These are phyloP conservation scores for Colletotrichum chrysophilum DNA, from an alignment of 2,329 filamentous ascomycete species.

Conservation along the genomic window DNA sequence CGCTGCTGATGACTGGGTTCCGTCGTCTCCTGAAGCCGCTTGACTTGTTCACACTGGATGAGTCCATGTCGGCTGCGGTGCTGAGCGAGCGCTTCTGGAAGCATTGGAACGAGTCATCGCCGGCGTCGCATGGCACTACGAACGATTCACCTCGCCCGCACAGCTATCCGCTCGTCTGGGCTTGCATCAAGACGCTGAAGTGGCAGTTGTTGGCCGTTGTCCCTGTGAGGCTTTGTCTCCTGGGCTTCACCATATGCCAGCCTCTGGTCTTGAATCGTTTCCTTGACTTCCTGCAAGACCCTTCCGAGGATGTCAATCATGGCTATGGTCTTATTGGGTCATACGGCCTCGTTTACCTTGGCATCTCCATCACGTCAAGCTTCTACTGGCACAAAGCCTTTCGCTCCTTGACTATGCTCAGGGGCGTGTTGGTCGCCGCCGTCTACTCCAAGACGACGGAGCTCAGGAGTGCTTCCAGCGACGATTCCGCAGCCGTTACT, in stretches of 20 bases:
- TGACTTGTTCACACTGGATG: slow-evolving; percentile 33
- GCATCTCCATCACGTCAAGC: slow-evolving; percentile 39
- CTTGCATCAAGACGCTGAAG: slow-evolving; percentile 31
- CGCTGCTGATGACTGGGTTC: slow-evolving; percentile 36
- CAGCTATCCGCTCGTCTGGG: slow-evolving; percentile 28
- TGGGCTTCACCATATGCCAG: slow-evolving; percentile 41
- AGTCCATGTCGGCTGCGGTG: slow-evolving; percentile 34
- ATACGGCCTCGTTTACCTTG: slow-evolving; percentile 43
- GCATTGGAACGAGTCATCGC: slow-evolving; percentile 33
- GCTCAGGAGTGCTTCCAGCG: slow-evolving; percentile 21
- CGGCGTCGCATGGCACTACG: background rate
- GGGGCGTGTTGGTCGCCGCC: slow-evolving; percentile 29
- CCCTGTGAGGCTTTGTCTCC: slow-evolving; percentile 33
- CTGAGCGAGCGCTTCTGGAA: slow-evolving; percentile 34
- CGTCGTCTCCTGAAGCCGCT: slow-evolving; percentile 35
- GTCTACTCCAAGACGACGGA: slow-evolving; percentile 30
- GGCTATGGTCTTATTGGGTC: slow-evolving; percentile 47
- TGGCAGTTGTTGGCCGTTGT: slow-evolving; percentile 34
- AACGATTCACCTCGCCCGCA: background rate
- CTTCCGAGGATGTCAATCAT: slow-evolving; percentile 28
- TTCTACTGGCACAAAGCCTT: slow-evolving; percentile 27
- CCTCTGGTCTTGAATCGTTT: slow-evolving; percentile 39
- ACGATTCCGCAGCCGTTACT: slow-evolving; percentile 27
- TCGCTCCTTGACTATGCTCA: slow-evolving; percentile 29
- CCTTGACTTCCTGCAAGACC: slow-evolving; percentile 33